These are phyloP conservation scores for Fraxinus dipetala DNA, from an alignment of 305 asterid species.

Conservation along the genomic window DNA sequence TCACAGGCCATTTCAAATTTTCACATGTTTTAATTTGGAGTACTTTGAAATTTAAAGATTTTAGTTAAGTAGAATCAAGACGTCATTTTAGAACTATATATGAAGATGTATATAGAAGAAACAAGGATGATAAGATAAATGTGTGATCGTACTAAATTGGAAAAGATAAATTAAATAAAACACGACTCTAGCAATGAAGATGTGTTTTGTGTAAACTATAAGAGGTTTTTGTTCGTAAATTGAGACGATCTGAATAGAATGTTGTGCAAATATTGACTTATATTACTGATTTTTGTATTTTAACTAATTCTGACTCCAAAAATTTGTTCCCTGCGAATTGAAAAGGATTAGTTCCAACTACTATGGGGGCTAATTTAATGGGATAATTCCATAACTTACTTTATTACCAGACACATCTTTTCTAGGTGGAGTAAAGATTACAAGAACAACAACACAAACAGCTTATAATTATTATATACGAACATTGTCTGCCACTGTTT, in stretches of 20 bases:
- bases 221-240: background rate
- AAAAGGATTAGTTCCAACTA: slow-evolving; percentile 28
- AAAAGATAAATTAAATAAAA: background rate
- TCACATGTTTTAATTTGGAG: background rate
- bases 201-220: background rate
- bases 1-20: background rate
- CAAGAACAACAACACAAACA: slow-evolving; percentile 34
- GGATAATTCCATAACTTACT: slow-evolving; percentile 24
- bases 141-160: background rate
- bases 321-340: slow-evolving; percentile 35
- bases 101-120: background rate
- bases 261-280: background rate
- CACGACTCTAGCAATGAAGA: background rate
- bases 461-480: slow-evolving; percentile 34
- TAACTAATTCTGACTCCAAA: slow-evolving; percentile 42
- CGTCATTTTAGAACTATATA: background rate
- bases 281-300: slow-evolving; percentile 28
- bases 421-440: slow-evolving; percentile 29
- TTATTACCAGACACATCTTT: background rate
- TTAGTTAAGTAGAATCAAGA: background rate
- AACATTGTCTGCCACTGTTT: slow-evolving; percentile 70
- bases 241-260: background rate
- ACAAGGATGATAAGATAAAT: background rate
- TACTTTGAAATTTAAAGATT: background rate
- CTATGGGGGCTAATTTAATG: slow-evolving; percentile 34